phyloP scores from a whole-genome alignment of 345 rosid genomes.

The Triadica sebifera region DNA sequence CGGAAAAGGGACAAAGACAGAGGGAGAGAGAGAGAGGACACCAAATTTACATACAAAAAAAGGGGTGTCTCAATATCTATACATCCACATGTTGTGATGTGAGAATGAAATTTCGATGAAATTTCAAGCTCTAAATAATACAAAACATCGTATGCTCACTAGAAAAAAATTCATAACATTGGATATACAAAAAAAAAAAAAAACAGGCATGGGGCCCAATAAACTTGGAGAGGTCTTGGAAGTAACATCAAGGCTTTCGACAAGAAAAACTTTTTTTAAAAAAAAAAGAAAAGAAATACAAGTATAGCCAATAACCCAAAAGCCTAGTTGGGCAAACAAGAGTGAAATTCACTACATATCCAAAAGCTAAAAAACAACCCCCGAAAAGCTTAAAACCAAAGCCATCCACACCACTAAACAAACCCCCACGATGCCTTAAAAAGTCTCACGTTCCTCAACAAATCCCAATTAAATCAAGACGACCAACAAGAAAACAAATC shows the following conservation, averaged over 20 bases:
- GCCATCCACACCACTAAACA: conserved; percentile 20
- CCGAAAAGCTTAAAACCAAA: conserved; percentile 13
- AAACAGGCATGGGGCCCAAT: conserved; percentile 37
- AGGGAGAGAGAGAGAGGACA: background rate
- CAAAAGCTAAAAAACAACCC: conserved; percentile 26
- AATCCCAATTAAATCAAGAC: conserved; percentile 12
- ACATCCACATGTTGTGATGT: conserved; percentile 6
- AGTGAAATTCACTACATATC: conserved; percentile 20
- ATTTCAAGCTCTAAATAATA: conserved; percentile 23
- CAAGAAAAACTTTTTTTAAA: conserved; percentile 2
- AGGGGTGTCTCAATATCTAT: background rate
- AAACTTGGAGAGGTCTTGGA: conserved; percentile 14
- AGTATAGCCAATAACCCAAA: conserved; percentile 21
- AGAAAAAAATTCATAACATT: too few species aligned
- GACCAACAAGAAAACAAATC: background rate
- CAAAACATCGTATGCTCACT: conserved; percentile 16
- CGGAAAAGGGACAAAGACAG: background rate
- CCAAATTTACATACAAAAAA: background rate
- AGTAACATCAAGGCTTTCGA: conserved; percentile 25
- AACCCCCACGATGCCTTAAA: conserved; percentile 9
- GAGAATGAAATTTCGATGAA: conserved; percentile 21
- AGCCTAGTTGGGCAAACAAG: conserved; percentile 18
- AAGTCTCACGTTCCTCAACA: conserved; percentile 4
- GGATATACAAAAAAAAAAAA: conserved; percentile 17
- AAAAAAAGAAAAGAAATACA: conserved; percentile 18